A percentile compares a stretch with the other conserved stretches of the same genome.
These are phyloP conservation scores for Phytophthora macrochlamydospora DNA, from an alignment of 352 stramenopile species.

Conservation along the genomic window DNA sequence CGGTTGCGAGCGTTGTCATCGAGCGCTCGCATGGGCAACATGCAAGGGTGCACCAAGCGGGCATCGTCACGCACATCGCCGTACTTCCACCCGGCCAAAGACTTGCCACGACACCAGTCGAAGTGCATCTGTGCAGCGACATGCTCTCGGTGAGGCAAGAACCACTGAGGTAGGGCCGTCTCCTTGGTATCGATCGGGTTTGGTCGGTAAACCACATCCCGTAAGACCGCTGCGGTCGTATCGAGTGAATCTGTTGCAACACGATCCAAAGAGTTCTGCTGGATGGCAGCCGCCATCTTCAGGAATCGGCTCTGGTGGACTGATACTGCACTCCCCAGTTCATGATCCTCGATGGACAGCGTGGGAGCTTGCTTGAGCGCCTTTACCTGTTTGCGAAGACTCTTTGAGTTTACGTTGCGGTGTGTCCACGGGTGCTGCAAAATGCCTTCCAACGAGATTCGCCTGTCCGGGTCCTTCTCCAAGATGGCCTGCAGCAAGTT, in stretches of 20 bases:
- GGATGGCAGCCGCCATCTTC: constrained; percentile 37
- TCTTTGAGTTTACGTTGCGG: constrained; percentile 61
- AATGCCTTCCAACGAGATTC: constrained; percentile 70
- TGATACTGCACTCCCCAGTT: constrained; percentile 58
- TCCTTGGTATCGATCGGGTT: constrained; percentile 43
- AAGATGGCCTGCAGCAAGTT: constrained; percentile 77
- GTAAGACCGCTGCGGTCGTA: background rate
- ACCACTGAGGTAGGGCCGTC: constrained; percentile 37
- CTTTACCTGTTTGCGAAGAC: constrained; percentile 45
- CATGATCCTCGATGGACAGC: constrained; percentile 48
- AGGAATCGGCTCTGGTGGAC: constrained; percentile 56
- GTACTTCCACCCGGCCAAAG: constrained; percentile 49
- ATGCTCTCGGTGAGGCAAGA: constrained; percentile 33
- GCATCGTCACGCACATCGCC: constrained; percentile 46
- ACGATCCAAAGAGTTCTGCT: constrained; percentile 23
- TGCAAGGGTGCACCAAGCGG: constrained; percentile 46
- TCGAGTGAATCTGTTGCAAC: constrained; percentile 8
- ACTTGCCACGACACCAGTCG: constrained; percentile 65
- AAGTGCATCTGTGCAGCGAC: constrained; percentile 69
- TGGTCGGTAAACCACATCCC: constrained; percentile 33
- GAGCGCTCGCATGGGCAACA: constrained; percentile 60
- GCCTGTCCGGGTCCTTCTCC: constrained; percentile 74
- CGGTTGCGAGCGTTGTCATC: constrained; percentile 35
- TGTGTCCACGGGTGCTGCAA: constrained; percentile 76
- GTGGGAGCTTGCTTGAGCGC: constrained; percentile 42